A percentile compares a stretch with the other conserved stretches of the same genome.
phyloP scores from a whole-genome alignment of 352 stramenopile genomes.

The Globisporangium polare region DNA sequence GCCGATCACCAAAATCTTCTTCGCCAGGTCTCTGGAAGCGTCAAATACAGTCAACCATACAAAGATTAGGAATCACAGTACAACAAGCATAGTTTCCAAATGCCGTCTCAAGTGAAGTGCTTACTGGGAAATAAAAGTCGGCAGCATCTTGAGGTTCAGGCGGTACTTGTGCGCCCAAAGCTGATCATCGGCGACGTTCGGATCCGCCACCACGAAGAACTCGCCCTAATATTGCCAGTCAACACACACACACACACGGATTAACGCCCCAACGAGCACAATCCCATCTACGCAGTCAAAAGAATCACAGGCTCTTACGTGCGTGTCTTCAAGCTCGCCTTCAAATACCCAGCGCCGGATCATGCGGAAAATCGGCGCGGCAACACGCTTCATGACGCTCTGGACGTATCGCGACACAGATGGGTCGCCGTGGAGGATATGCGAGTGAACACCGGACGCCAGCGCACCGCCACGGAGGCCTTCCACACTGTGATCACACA shows the following conservation, averaged over 20 bases:
- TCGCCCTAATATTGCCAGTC: conserved; percentile 42
- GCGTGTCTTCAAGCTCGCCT: conserved; percentile 79
- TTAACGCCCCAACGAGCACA: too few relatives aligned
- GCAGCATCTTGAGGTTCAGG: conserved; percentile 81
- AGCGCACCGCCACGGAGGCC: conserved; percentile 84
- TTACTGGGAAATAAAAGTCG: conserved; percentile 84
- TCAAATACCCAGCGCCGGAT: conserved; percentile 88
- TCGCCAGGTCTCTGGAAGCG: conserved; percentile 75
- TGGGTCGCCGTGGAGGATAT: conserved; percentile 90
- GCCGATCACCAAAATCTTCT: conserved; percentile 94
- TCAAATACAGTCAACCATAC: not conserved
- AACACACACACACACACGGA: not conserved
- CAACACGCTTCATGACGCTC: conserved; percentile 75
- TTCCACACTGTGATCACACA: conserved; percentile 47
- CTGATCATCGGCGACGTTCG: conserved; percentile 72
- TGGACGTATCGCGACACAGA: conserved; percentile 65
- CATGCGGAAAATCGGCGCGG: conserved; percentile 82
- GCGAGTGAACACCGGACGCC: conserved; percentile 87
- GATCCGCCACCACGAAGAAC: conserved; percentile 83
- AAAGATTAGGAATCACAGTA: not conserved
- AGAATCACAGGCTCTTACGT: conserved; percentile 39
- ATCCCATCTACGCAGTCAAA: not conserved
- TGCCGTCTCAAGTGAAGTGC: not conserved
- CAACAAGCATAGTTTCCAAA: not conserved
- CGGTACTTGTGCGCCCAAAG: conserved; percentile 87